A percentile compares a stretch with the other conserved stretches of the same genome.
Conservation (phyloP, 2,329 filamentous ascomycete genomes). For the Arthroderma sp. region DNA sequence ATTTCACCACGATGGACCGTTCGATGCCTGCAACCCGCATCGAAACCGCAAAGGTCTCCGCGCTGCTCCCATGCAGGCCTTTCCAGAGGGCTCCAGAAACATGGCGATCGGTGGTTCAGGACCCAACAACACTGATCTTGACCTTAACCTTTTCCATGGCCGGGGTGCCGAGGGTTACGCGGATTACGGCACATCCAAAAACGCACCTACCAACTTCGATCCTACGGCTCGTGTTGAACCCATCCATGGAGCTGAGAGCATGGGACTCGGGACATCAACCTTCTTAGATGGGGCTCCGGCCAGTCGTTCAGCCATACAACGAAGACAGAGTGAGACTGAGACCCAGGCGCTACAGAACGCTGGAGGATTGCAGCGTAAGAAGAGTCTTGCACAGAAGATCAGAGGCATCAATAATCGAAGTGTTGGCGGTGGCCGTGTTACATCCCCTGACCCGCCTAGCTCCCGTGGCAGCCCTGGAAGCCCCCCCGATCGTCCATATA, state of each 20-base stretch:
- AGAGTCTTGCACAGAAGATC: slow-evolving; percentile 85
- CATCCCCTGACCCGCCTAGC: slow-evolving; percentile 40
- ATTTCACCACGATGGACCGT: slow-evolving; percentile 95
- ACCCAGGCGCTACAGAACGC: slow-evolving; percentile 28
- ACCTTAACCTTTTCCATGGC: slow-evolving; percentile 81
- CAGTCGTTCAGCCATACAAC: slow-evolving; percentile 63
- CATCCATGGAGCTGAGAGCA: slow-evolving; percentile 69
- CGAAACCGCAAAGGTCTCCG: slow-evolving; percentile 75
- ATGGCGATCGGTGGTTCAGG: slow-evolving; percentile 81
- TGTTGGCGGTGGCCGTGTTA: slow-evolving; percentile 45
- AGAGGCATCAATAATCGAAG: slow-evolving; percentile 63
- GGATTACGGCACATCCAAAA: slow-evolving; percentile 50
- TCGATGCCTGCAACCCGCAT: slow-evolving; percentile 89
- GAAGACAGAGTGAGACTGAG: slow-evolving; percentile 57
- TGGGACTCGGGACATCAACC: slow-evolving; percentile 83
- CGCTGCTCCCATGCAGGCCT: slow-evolving; percentile 88
- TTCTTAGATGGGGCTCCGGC: slow-evolving; percentile 91
- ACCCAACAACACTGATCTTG: slow-evolving; percentile 65
- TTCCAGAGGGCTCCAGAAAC: slow-evolving; percentile 83
- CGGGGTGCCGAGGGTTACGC: slow-evolving; percentile 72
- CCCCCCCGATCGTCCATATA: slow-evolving; percentile 5
- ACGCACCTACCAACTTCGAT: slow-evolving; percentile 44
- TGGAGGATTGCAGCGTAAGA: slow-evolving; percentile 73
- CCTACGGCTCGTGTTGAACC: slow-evolving; percentile 53
- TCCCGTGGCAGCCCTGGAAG: slow-evolving; percentile 21